Conservation (phyloP, 257 asterid species). For the Nicotiana sylvestris region DNA sequence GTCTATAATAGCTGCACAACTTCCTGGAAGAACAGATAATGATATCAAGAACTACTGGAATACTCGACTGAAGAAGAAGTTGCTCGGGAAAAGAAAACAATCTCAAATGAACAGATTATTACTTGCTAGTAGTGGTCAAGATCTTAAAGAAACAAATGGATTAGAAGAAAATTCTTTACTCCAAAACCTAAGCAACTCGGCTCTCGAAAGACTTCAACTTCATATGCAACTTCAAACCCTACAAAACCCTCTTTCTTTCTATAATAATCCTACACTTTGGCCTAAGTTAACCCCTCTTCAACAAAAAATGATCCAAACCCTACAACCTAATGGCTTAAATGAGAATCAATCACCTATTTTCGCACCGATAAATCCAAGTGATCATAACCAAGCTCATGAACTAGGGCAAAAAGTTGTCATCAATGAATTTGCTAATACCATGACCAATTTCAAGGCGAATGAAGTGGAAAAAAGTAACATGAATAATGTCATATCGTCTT, state of each 20-base stretch:
- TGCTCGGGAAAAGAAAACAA: slow-evolving; percentile 72
- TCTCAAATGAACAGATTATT: slow-evolving; percentile 30
- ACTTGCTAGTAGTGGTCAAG: slow-evolving; percentile 25
- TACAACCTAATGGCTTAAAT: slow-evolving; percentile 12
- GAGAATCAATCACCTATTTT: neutral
- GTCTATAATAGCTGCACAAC: slow-evolving; percentile 95
- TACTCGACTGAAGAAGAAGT: slow-evolving; percentile 73
- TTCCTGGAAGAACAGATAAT: slow-evolving; percentile 92
- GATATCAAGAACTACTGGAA: slow-evolving; percentile 97
- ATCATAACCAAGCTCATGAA: neutral
- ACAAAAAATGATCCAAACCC: slow-evolving; percentile 42
- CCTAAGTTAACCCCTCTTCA: slow-evolving; percentile 53
- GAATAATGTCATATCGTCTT: slow-evolving; percentile 19
- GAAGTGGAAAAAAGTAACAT: slow-evolving; percentile 21
- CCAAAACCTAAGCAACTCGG: slow-evolving; percentile 70
- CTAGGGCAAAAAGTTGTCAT: slow-evolving; percentile 15
- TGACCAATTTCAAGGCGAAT: neutral
- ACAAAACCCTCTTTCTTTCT: slow-evolving; percentile 52
- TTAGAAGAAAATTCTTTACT: slow-evolving; percentile 29
- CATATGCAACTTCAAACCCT: slow-evolving; percentile 72
- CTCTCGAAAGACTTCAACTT: slow-evolving; percentile 87
- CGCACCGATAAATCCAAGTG: neutral
- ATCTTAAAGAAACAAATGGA: slow-evolving; percentile 21
- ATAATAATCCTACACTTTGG: slow-evolving; percentile 52
- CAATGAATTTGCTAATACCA: slow-evolving; percentile 10